phyloP scores from a whole-genome alignment of 139 green algal genomes.

The Bryopsis sp. region DNA sequence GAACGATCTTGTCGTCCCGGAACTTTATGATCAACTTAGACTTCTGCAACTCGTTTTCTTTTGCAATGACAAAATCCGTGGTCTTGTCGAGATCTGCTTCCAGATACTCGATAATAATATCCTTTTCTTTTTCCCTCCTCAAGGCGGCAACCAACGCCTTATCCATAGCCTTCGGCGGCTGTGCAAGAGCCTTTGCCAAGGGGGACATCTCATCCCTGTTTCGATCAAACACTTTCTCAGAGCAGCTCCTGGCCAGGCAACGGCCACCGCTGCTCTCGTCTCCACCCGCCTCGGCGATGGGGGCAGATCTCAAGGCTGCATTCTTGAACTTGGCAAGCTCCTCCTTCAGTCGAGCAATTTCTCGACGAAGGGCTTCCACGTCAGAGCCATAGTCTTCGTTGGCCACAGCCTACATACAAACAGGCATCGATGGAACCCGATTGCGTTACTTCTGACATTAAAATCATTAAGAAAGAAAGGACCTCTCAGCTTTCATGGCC shows the following conservation, averaged over 20 bases:
- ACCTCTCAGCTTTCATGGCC: neutral
- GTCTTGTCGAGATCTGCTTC: neutral
- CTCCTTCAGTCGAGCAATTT: neutral
- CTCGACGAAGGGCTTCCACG: neutral
- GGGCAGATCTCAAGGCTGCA: neutral
- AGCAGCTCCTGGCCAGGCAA: neutral
- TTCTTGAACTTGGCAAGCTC: neutral
- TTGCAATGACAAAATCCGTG: neutral
- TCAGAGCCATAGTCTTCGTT: neutral
- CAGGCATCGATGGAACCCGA: neutral
- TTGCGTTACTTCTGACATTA: neutral
- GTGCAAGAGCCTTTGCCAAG: too few relatives aligned
- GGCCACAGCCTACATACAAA: neutral
- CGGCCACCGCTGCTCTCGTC: neutral
- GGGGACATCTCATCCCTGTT: neutral
- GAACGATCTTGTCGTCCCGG: slow-evolving; percentile 10
- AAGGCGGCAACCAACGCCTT: slow-evolving; percentile 4
- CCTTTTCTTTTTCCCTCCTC: slow-evolving; percentile 3
- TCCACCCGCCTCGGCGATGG: neutral
- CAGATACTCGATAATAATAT: neutral
- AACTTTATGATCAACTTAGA: slow-evolving; percentile 8
- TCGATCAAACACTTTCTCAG: neutral
- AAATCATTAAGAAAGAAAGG: neutral
- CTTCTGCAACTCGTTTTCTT: slow-evolving; percentile 11
- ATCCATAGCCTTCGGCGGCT: neutral